These are phyloP conservation scores for Entomortierella beljakovae DNA, from an alignment of 192 early-diverging fungal genomes.

Conservation along the genomic window DNA sequence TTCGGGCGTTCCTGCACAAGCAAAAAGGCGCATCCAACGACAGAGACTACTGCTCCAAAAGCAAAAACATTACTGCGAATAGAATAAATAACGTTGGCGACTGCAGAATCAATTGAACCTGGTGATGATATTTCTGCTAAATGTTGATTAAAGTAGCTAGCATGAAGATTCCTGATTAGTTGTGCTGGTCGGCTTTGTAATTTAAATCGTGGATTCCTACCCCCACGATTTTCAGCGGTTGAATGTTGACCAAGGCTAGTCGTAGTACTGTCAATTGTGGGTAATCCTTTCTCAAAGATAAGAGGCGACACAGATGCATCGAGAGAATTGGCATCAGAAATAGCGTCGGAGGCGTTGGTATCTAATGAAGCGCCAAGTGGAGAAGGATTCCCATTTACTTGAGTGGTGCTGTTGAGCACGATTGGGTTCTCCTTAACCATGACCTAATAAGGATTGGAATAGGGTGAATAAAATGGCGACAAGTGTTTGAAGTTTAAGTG, in stretches of 20 bases:
- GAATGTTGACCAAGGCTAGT: neutral
- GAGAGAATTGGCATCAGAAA: slow-evolving; percentile 1
- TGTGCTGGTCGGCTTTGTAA: slow-evolving; percentile 34
- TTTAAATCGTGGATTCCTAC: slow-evolving; percentile 6
- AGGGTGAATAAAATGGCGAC: neutral
- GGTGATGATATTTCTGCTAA: neutral
- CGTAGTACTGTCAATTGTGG: too few relatives aligned
- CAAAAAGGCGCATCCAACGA: slow-evolving; percentile 36
- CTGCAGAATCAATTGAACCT: neutral
- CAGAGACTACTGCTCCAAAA: slow-evolving; percentile 20
- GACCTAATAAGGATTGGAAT: slow-evolving; percentile 4
- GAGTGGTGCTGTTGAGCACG: slow-evolving; percentile 22
- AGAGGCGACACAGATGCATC: neutral
- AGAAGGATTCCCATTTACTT: neutral
- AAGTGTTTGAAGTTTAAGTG: neutral
- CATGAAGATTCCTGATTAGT: slow-evolving; percentile 51
- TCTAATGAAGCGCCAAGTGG: neutral
- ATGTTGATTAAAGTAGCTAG: slow-evolving; percentile 32
- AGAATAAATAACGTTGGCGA: slow-evolving; percentile 6
- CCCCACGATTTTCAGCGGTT: neutral
- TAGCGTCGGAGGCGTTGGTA: neutral
- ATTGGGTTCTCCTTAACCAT: slow-evolving; percentile 13
- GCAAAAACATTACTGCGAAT: slow-evolving; percentile 36
- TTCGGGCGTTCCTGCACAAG: slow-evolving; percentile 10
- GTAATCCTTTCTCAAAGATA: too few relatives aligned